These are phyloP conservation scores for Millerozyma miso DNA, from an alignment of 805 yeast genomes.

Conservation along the genomic window DNA sequence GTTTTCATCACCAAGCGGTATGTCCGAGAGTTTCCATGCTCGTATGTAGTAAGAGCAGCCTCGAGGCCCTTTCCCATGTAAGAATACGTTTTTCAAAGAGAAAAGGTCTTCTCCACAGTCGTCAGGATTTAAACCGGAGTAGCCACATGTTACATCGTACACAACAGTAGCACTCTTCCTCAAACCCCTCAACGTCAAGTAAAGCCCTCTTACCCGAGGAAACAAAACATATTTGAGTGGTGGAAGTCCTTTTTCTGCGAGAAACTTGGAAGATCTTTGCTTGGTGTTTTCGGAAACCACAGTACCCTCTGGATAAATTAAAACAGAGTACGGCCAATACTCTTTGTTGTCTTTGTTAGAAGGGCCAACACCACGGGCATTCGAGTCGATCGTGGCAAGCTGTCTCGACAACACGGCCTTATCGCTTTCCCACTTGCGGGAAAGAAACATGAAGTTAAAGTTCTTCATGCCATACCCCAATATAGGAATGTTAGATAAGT, in stretches of 20 bases:
- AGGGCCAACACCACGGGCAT: conserved; percentile 56
- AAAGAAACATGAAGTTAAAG: conserved; percentile 72
- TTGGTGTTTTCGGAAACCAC: conserved; percentile 68
- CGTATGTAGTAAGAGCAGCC: conserved; percentile 62
- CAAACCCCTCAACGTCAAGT: conserved; percentile 58
- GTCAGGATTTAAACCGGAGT: conserved; percentile 59
- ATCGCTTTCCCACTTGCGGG: conserved; percentile 85
- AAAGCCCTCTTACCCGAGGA: conserved; percentile 83
- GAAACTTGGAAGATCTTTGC: conserved; percentile 52
- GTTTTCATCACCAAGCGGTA: conserved; percentile 50
- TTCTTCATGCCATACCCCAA: conserved; percentile 83
- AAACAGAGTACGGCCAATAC: conserved; percentile 50
- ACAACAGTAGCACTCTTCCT: conserved; percentile 50
- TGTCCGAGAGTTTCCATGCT: conserved; percentile 51
- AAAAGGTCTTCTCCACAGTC: conserved; percentile 77
- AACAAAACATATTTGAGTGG: conserved; percentile 61
- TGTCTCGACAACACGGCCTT: conserved; percentile 52
- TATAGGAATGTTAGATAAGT: conserved; percentile 69
- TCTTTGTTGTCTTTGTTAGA: conserved; percentile 10
- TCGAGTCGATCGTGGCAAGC: conserved; percentile 54
- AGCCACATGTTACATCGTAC: conserved; percentile 82
- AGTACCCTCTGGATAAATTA: conserved; percentile 94
- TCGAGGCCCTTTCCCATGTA: conserved; percentile 70
- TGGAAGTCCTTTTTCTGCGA: conserved; percentile 45
- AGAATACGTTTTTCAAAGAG: conserved; percentile 58